Conservation (phyloP, 169 alveolate species). For the Eimeria falciformis region DNA sequence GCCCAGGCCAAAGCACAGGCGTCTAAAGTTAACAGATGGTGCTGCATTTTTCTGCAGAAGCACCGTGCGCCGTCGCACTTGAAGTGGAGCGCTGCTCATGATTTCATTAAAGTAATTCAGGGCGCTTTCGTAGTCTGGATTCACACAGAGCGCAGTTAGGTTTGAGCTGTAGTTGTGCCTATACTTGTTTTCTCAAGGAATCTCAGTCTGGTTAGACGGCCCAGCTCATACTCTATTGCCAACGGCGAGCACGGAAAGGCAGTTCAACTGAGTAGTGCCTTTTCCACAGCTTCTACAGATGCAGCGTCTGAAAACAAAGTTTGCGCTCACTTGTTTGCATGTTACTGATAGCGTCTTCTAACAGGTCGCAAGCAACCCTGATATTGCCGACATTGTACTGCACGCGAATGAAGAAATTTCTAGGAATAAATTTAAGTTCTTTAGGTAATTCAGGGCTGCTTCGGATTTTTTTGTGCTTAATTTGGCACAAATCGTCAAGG, state of each 20-base stretch:
- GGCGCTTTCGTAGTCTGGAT: conserved; percentile 43
- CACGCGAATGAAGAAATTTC: conserved; percentile 2
- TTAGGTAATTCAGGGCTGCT: background rate
- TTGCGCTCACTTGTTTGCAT: conserved; percentile 20
- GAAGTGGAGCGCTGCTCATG: background rate
- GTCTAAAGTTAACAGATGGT: background rate
- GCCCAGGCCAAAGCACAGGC: conserved; percentile 36
- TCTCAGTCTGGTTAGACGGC: too few relatives aligned
- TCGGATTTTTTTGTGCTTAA: background rate
- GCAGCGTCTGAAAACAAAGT: too few relatives aligned
- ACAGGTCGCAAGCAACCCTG: conserved; percentile 45
- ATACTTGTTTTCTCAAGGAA: too few relatives aligned
- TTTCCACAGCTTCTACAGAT: too few relatives aligned
- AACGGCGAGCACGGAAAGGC: too few relatives aligned
- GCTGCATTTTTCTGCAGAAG: conserved; percentile 4
- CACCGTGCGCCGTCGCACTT: background rate
- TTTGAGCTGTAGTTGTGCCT: too few relatives aligned
- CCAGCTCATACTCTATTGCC: too few relatives aligned
- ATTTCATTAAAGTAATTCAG: conserved; percentile 28
- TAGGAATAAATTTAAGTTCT: background rate
- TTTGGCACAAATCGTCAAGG: conserved; percentile 27
- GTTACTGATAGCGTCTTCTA: conserved; percentile 9
- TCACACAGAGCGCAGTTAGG: background rate
- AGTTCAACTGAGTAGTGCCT: too few relatives aligned
- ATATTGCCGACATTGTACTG: background rate